phyloP scores from a whole-genome alignment of 78 protist genomes.

The Guillardia theta region DNA sequence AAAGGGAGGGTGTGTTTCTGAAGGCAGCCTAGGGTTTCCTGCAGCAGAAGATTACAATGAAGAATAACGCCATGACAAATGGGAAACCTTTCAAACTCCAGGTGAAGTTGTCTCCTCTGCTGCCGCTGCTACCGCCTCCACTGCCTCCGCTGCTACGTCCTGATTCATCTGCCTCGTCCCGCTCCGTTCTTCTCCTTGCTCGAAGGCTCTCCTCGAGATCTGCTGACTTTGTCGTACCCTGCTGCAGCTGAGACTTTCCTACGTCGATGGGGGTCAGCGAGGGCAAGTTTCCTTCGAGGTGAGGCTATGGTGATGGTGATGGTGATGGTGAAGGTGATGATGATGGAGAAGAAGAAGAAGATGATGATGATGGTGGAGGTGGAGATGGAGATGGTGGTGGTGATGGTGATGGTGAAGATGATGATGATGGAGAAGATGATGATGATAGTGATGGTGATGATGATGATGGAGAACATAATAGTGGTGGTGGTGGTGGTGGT shows the following conservation, averaged over 20 bases:
- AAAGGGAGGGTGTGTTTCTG: too few relatives aligned
- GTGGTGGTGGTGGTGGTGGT: not conserved
- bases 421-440: not conserved
- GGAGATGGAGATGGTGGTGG: not conserved
- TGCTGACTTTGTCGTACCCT: not conserved
- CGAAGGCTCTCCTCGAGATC: not conserved
- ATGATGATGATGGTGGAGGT: not conserved
- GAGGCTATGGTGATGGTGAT: too few relatives aligned
- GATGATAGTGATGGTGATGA: not conserved
- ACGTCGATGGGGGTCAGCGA: not conserved
- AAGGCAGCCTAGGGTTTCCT: too few relatives aligned
- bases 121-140: not conserved
- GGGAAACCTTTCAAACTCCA: not conserved
- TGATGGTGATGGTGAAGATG: not conserved
- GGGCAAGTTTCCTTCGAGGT: not conserved
- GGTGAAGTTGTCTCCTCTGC: not conserved
- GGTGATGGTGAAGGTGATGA: not conserved
- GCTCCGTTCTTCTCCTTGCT: not conserved
- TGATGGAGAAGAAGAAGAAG: not conserved
- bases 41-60: not conserved
- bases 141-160: not conserved
- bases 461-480: not conserved
- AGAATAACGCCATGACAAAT: not conserved
- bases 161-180: not conserved
- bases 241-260: not conserved